These are phyloP conservation scores for Cladophialophora carrionii DNA, from an alignment of 2,329 filamentous ascomycete genomes.

Conservation along the genomic window DNA sequence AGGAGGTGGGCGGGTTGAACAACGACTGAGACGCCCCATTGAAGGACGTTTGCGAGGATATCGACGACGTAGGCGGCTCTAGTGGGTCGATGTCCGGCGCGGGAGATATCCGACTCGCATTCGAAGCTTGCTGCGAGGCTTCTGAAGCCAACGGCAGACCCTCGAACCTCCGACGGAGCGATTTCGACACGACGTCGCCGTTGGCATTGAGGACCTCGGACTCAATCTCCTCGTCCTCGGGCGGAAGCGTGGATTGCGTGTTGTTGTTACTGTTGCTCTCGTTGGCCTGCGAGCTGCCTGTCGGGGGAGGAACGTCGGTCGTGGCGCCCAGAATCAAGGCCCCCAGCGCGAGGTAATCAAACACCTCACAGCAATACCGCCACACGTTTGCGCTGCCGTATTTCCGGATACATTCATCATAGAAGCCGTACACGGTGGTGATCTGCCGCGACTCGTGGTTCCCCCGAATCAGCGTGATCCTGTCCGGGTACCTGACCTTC, in stretches of 20 bases:
- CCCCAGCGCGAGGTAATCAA: conserved; percentile 91
- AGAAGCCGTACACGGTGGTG: conserved; percentile 96
- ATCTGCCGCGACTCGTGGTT: conserved; percentile 97
- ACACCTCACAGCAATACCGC: conserved; percentile 96
- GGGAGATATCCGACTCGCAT: conserved; percentile 38
- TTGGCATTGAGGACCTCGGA: conserved; percentile 90
- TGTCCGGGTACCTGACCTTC: conserved; percentile 95
- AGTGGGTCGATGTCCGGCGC: conserved; percentile 38
- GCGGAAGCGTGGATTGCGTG: conserved; percentile 55
- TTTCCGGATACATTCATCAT: conserved; percentile 94
- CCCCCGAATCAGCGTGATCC: conserved; percentile 92
- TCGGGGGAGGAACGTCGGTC: conserved; percentile 56
- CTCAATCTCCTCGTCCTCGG: conserved; percentile 74
- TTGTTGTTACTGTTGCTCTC: conserved; percentile 44
- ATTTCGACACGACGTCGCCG: conserved; percentile 71
- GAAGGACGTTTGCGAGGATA: conserved; percentile 76
- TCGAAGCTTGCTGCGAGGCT: conserved; percentile 12
- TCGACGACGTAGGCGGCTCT: conserved; percentile 50
- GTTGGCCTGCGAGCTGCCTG: conserved; percentile 47
- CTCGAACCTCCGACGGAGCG: conserved; percentile 42
- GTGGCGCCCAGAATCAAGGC: conserved; percentile 87
- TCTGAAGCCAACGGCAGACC: conserved; percentile 27
- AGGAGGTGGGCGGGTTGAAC: conserved; percentile 45
- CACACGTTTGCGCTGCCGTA: conserved; percentile 97
- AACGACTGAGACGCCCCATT: conserved; percentile 57